phyloP scores from a whole-genome alignment of 2,329 filamentous ascomycete genomes.

The Tolypocladium cylindrosporum region DNA sequence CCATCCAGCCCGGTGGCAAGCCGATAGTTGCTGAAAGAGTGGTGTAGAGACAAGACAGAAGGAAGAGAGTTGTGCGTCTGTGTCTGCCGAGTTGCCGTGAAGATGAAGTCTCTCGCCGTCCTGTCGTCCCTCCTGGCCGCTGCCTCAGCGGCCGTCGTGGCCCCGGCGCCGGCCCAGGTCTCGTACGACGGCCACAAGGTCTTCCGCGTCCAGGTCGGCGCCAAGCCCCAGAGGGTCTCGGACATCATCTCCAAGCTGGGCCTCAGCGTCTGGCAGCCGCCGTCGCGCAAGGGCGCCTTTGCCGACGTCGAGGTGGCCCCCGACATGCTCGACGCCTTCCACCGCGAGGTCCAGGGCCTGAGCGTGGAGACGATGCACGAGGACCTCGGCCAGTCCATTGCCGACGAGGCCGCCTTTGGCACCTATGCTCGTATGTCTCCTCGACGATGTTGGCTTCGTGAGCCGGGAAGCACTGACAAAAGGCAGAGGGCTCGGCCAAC shows the following conservation, averaged over 20 bases:
- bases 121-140: slow-evolving; percentile 8
- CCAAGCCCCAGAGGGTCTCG: slow-evolving; percentile 20
- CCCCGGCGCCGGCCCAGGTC: slow-evolving; percentile 8
- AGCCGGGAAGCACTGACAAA: neutral
- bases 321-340: slow-evolving; percentile 20
- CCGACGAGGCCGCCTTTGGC: slow-evolving; percentile 19
- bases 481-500: slow-evolving; percentile 12
- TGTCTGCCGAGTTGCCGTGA: neutral
- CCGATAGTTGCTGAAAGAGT: neutral
- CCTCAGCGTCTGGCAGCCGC: slow-evolving; percentile 27
- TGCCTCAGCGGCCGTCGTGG: slow-evolving; percentile 5
- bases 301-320: slow-evolving; percentile 32
- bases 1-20: neutral
- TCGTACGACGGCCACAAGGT: slow-evolving; percentile 35
- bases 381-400: slow-evolving; percentile 28
- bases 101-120: slow-evolving; percentile 9
- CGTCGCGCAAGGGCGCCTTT: slow-evolving; percentile 17
- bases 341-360: slow-evolving; percentile 18
- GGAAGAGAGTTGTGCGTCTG: neutral
- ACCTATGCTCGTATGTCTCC: slow-evolving; percentile 18
- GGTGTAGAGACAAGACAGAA: neutral
- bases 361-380: slow-evolving; percentile 25
- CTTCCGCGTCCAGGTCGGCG: slow-evolving; percentile 28
- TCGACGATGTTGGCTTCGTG: neutral
- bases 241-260: slow-evolving; percentile 22